Evolutionary conservation across 768 basidiomycete genomes (phyloP), one percentile per base, ranked within the genome.

Genomic region (Suillus decipiens): DNA sequence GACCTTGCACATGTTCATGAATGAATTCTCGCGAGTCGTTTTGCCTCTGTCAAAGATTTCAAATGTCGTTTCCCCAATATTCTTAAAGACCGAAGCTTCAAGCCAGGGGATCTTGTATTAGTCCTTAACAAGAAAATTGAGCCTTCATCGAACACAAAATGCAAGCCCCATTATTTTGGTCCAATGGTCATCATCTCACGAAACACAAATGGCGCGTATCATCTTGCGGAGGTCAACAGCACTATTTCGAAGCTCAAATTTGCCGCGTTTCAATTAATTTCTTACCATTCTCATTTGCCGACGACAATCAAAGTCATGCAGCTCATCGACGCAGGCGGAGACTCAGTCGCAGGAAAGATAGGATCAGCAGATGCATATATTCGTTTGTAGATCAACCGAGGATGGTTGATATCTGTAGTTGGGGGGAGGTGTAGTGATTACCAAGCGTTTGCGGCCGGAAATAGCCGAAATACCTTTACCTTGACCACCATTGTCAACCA

Each of bases 81-180:
- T 0, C 71, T 78, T 24, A 61, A 60, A 2, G 65, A 73, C 48
- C 72, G 65, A 53, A 50, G 73, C 50, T 75, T 75, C 60, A 36
- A 65, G 33, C 71, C 65, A 1, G 75, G 75, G 8, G 61, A 51
- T 2, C 65, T 60, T 10, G 10, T 60, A 9, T 15, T 60, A 5
- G 56, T 58, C 14, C 34, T 58, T 1, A 58, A 58, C 9, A 58
- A 58, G 15, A 58, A 39, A 15, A 37, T 58, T 7, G 10, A 58
- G n/a, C 59, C 70, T 0, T 68, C 71, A 0, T 64, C 67, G 0
- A 54, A 69, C 14, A 24, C n/a, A 10, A 59, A 59, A 42, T 59
- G 42, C 28, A 59, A 43, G 22, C 59, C 59, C 17, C 12, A 14
- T n/a, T 47, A 60, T 5, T 60, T 60, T n/a, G 9, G 43, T n/a